Evolutionary conservation across 495 filamentous ascomycete genomes (phyloP), one percentile per base, ranked within the genome.

Genomic region (Tuber calosporum): DNA sequence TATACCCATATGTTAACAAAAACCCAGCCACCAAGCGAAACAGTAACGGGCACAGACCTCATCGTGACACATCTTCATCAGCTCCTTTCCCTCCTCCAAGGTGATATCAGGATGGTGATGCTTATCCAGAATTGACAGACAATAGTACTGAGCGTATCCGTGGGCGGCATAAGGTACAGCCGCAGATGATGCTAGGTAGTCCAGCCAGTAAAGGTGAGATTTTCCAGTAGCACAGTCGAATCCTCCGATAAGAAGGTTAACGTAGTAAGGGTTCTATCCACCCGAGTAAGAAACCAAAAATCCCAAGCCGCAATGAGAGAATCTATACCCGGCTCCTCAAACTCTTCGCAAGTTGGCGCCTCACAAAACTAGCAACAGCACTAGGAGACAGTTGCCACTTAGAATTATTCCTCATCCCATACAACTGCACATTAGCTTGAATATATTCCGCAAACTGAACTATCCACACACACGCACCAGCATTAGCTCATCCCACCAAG

Each of bases 381-480:
- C 90, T 88, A 20, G 95, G 94, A 48, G 91, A 91, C 68, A 99
- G 88, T 69, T 81, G 80, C 76, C 76, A 79, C 79, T 97, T 93
- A 80, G 90, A 90, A 79, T 93, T 90, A 82, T 98, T 98, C 75
- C 95, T 93, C 94, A 97, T 99, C 76, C 91, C 92, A 84, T 99
- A 99, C 81, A 99, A 91, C 83, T 94, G 91, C 80, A 96, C 90
- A 82, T 99, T 98, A 77, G 95, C 96, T 88, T 97, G 93, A 84
- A 98, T 93, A 85, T 93, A 98, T 86, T 99, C 95, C 80, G 95
- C 93, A 83, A 99, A 99, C 89, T 99, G 95, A 69, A 98, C 95
- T 96, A 82, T 76, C 66, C 45, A 66, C 45, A 69, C 67, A 38
- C 73, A 68, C 67, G 66, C 17, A 77, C 86, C 79, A 85, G 83